Evolutionary conservation across 1,284 basidiomycete genomes (phyloP).

Genomic region (Puccinia novopanici): DNA sequence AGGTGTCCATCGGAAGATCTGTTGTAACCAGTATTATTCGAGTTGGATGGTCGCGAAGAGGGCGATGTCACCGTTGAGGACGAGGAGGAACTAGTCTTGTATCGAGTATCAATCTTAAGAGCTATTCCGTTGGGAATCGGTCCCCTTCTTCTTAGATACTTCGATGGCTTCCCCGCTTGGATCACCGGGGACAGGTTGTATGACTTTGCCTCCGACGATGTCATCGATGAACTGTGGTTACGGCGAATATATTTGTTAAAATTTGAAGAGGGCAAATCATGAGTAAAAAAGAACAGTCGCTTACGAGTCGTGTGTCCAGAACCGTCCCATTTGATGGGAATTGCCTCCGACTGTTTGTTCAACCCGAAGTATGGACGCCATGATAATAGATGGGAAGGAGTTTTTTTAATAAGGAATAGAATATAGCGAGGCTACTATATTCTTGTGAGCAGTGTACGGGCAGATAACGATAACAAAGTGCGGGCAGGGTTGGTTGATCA

Average conservation of each 20-base stretch:
- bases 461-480: no score
- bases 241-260: neutral
- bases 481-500: no score
- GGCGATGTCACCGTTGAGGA: neutral
- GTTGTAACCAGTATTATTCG: neutral
- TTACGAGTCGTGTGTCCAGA: neutral
- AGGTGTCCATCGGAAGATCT: neutral
- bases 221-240: neutral
- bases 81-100: neutral
- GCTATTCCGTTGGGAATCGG: neutral
- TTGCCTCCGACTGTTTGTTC: neutral
- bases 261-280: no score
- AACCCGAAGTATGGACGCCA: neutral
- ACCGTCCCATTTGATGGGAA: neutral
- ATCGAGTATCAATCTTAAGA: neutral
- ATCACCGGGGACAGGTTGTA: neutral
- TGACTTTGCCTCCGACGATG: neutral
- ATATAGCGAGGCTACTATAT: no score
- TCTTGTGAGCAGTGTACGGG: no score
- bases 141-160: neutral
- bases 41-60: neutral
- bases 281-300: neutral
- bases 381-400: neutral
- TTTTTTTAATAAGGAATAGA: no score
- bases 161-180: neutral